Conservation (phyloP, 768 basidiomycete genomes). For the Amanita phalloides region DNA sequence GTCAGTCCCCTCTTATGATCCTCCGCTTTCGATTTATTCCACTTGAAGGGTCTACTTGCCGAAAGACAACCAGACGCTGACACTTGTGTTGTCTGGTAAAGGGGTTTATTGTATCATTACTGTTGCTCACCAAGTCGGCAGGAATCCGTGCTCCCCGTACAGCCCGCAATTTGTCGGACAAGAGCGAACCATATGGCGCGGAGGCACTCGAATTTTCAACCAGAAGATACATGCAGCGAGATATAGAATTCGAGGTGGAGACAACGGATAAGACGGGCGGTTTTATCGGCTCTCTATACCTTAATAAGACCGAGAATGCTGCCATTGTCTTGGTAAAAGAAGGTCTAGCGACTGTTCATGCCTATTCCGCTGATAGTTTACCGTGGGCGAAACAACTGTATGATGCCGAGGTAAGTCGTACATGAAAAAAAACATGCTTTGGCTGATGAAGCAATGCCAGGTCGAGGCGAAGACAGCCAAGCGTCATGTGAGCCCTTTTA, state of each 20-base stretch:
- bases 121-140: slow-evolving; percentile 15
- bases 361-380: slow-evolving; percentile 77
- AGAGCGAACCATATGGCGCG: slow-evolving; percentile 78
- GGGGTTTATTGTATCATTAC: neutral
- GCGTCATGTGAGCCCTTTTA: slow-evolving; percentile 52
- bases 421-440: neutral
- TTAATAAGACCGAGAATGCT: slow-evolving; percentile 80
- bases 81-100: slow-evolving; percentile 80
- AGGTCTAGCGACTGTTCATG: slow-evolving; percentile 81
- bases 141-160: slow-evolving; percentile 88
- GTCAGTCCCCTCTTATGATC: slow-evolving; percentile 25
- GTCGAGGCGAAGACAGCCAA: slow-evolving; percentile 72
- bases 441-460: slow-evolving; percentile 20
- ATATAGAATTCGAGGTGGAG: slow-evolving; percentile 90
- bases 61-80: slow-evolving; percentile 88
- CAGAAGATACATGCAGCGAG: slow-evolving; percentile 84
- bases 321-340: slow-evolving; percentile 78
- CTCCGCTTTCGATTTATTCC: slow-evolving; percentile 2
- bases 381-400: slow-evolving; percentile 72
- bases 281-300: slow-evolving; percentile 81
- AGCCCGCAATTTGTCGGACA: slow-evolving; percentile 71
- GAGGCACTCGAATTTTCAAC: slow-evolving; percentile 78
- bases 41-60: slow-evolving; percentile 61
- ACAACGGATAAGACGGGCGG: slow-evolving; percentile 90
- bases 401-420: slow-evolving; percentile 60